Evolutionary conservation across 2,329 filamentous ascomycete species (phyloP).

Genomic region (Simplicillium sp.): DNA sequence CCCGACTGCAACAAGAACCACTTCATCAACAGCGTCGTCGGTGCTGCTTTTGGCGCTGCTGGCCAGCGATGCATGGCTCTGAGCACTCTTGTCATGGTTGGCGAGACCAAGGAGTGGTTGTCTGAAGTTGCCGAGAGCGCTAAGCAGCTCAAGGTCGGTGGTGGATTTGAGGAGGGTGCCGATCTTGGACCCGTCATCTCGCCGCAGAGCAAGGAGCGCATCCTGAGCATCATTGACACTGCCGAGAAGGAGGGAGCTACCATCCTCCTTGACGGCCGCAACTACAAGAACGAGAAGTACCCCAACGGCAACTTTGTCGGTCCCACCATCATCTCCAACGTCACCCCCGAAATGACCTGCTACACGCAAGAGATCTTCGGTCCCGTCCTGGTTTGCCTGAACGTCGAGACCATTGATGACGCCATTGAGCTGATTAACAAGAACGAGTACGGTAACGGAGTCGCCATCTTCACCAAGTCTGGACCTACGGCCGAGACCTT

Average conservation of each 20-base stretch:
- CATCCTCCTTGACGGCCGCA: conserved; percentile 72
- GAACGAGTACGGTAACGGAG: conserved; percentile 82
- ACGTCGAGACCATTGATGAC: conserved; percentile 68
- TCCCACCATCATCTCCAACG: conserved; percentile 74
- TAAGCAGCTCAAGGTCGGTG: conserved; percentile 63
- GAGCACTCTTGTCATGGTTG: conserved; percentile 73
- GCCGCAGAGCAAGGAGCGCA: conserved; percentile 68
- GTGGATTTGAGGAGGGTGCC: conserved; percentile 70
- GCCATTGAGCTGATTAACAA: conserved; percentile 74
- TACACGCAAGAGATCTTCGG: conserved; percentile 83
- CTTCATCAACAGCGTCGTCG: conserved; percentile 73
- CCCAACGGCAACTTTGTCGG: conserved; percentile 80
- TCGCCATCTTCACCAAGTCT: conserved; percentile 73
- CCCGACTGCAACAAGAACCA: conserved; percentile 89
- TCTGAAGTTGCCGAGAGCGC: conserved; percentile 68
- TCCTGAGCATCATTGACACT: conserved; percentile 64
- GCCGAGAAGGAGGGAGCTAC: conserved; percentile 75
- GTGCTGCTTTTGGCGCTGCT: conserved; percentile 76
- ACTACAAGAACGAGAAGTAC: conserved; percentile 66
- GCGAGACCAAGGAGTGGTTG: conserved; percentile 78
- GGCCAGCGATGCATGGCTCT: conserved; percentile 84
- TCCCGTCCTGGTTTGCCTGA: conserved; percentile 73
- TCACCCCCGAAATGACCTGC: conserved; percentile 73
- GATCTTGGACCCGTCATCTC: conserved; percentile 79
- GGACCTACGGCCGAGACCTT: conserved; percentile 70